These are phyloP conservation scores for Nakaseomyces bracarensis DNA, from an alignment of 1,139 yeast species.

Conservation along the genomic window DNA sequence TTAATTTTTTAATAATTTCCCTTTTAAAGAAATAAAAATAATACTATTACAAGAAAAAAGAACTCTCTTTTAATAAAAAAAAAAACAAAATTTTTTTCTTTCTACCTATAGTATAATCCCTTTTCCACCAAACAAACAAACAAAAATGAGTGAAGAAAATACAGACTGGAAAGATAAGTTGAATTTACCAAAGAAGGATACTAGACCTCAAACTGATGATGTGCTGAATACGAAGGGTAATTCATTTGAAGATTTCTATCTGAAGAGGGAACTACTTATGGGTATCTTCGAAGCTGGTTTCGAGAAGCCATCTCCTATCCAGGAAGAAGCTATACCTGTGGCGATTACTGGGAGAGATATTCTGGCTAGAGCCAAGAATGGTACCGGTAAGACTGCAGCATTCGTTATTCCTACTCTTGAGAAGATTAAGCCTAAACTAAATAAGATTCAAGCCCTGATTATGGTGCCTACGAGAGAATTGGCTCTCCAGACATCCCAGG, in stretches of 20 bases:
- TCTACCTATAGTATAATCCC: no score
- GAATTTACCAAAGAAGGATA: slow-evolving; percentile 73
- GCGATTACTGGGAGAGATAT: slow-evolving; percentile 95
- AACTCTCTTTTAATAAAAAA: no score
- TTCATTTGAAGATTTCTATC: slow-evolving; percentile 83
- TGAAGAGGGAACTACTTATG: slow-evolving; percentile 90
- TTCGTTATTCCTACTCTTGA: slow-evolving; percentile 84
- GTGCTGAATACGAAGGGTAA: slow-evolving; percentile 87
- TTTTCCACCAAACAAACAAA: not conserved
- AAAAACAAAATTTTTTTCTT: not conserved
- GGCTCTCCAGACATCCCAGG: slow-evolving; percentile 96
- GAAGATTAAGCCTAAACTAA: slow-evolving; percentile 70
- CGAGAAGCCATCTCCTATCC: slow-evolving; percentile 97
- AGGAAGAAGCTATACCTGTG: slow-evolving; percentile 94
- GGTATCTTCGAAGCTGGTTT: slow-evolving; percentile 99
- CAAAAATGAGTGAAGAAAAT: slow-evolving; percentile 4
- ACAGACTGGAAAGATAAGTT: slow-evolving; percentile 60
- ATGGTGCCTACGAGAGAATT: slow-evolving; percentile 92
- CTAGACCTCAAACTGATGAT: slow-evolving; percentile 94
- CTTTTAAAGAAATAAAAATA: no score
- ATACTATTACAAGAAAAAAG: no score
- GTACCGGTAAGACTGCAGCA: slow-evolving; percentile 98
- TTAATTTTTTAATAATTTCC: no score
- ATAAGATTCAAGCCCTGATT: slow-evolving; percentile 81
- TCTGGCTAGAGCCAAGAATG: slow-evolving; percentile 95